Evolutionary conservation across 2,329 filamentous ascomycete species (phyloP).

Genomic region (Phyllosticta paracitricarpa): DNA sequence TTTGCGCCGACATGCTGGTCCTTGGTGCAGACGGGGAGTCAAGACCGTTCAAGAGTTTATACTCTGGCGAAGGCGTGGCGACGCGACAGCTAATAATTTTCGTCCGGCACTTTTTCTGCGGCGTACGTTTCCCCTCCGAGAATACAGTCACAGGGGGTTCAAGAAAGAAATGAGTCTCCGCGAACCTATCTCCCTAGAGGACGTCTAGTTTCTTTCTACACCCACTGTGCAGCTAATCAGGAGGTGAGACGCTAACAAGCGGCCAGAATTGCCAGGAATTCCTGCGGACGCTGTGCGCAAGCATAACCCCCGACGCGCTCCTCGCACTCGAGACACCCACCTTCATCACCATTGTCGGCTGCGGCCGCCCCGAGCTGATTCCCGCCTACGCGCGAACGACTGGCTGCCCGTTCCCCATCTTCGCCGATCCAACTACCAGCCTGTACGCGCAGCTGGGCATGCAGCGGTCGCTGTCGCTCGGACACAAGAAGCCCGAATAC

Average conservation of each 20-base stretch:
- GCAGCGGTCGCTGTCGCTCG: constrained; percentile 52
- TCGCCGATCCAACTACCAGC: constrained; percentile 59
- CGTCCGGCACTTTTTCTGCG: constrained; percentile 72
- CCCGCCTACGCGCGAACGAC: constrained; percentile 54
- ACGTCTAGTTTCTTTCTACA: neutral
- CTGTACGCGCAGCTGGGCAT: constrained; percentile 61
- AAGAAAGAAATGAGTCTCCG: too few relatives aligned
- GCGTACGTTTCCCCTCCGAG: constrained; percentile 43
- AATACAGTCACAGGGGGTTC: too few relatives aligned
- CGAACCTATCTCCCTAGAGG: neutral
- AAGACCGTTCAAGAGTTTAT: constrained; percentile 28
- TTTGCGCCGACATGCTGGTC: constrained; percentile 24
- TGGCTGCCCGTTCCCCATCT: constrained; percentile 61
- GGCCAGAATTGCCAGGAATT: constrained; percentile 66
- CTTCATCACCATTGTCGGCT: constrained; percentile 61
- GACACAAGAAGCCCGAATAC: constrained; percentile 52
- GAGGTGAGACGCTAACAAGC: neutral
- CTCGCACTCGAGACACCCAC: constrained; percentile 44
- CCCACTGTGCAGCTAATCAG: too few relatives aligned
- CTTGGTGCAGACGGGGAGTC: constrained; percentile 26
- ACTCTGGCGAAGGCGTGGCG: constrained; percentile 24
- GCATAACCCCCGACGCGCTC: constrained; percentile 39
- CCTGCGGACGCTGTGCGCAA: constrained; percentile 50
- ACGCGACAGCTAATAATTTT: constrained; percentile 58
- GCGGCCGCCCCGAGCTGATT: constrained; percentile 59